Evolutionary conservation across 768 basidiomycete genomes (phyloP), one percentile per base, ranked within the genome.

Genomic region (Russula ochroleuca): DNA sequence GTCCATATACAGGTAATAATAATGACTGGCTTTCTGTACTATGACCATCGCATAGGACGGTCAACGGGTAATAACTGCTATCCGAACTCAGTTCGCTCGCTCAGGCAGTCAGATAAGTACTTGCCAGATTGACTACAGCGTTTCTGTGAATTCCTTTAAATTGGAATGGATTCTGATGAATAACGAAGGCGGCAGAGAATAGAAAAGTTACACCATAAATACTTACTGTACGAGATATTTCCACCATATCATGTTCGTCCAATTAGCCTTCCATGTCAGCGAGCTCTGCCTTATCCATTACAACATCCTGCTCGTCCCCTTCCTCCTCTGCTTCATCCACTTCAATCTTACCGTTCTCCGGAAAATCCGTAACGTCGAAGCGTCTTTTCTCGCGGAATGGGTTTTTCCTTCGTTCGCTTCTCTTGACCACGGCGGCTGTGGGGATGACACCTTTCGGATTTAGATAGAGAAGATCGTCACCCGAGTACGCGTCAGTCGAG

Each of bases 361-460:
- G 49, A 65, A 73, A 72, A 52, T 74, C 73, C 35, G 88, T 89
- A 21, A 79, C 75, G 60, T 91, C 87, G 65, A 90, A 92, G 14
- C 81, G 77, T 69, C 75, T 85, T 72, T 80, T 84, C 73, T 91
- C 89, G 65, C 75, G 79, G 77, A 92, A 92, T 0, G 86, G 81
- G 63, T 83, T 81, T 3, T 76, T 74, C 62, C 88, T 78, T 62
- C 75, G 79, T 66, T 78, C 79, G 47, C 83, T 83, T 63, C 78
- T 85, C 70, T 79, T 83, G 69, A 91, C 79, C 47, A 92, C 80
- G 5, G 90, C 86, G 5, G 77, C 77, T 0, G 83, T 73, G 0
- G 93, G 94, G 45, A 98, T 86, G 53, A 81, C 80, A 10, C 92
- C 95, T 70, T 84, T 82, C 0, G 83, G 78, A 70, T 92, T 95